Base-by-base conservation (phyloP, 2,329 filamentous ascomycete genomes). In the Colletotrichum melonis region DNA sequence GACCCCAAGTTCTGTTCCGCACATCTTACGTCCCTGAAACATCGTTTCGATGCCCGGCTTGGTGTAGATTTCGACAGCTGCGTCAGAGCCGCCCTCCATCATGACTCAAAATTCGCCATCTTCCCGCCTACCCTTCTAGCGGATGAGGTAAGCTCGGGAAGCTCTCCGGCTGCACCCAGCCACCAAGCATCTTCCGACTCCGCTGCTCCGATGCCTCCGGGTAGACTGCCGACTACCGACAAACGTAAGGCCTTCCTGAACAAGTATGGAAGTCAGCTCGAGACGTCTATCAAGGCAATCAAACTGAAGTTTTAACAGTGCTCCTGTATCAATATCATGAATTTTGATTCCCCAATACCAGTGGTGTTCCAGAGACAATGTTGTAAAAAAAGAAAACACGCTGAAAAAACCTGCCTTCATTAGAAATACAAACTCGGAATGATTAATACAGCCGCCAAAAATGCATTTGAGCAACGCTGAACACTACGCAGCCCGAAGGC, bases 11-110 rank as follows among this genome's bases (percentile, higher is more conserved):
- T 2, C 9, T 38, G 28, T 62, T 46, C n/a, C 56, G 7, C 19
- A 32, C 52, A 58, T 57, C 55, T 70, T 70, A 62, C 67, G 71
- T 73, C 71, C 35, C 67, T 73, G 71, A 73, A 71, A 73, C 67
- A 35, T n/a, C 35, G 1, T 42, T 54, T 6, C 30, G 1, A 9
- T 57, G 19, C 1, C 38, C 57, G 56, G 22, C 62, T 46, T 14
- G 54, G 5, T 24, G 24, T 52, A 30, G 32, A 3, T 35, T 35
- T 57, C 67, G 60, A 24, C 67, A 12, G 38, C 56, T 66, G 71
- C 71, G 56, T 73, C 71, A 73, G 55, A 5, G 2, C 52, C 24
- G 46, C 71, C 67, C 67, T 73, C 67, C 71, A 62, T 66, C 67
- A 73, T 73, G 71, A 73, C 71, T 73, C 67, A 52, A 72, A 70